Percentiles rank a stretch among this genome's conserved stretches.
These are phyloP conservation scores for Galerina sulciceps DNA, from an alignment of 768 basidiomycete genomes.

Conservation along the genomic window DNA sequence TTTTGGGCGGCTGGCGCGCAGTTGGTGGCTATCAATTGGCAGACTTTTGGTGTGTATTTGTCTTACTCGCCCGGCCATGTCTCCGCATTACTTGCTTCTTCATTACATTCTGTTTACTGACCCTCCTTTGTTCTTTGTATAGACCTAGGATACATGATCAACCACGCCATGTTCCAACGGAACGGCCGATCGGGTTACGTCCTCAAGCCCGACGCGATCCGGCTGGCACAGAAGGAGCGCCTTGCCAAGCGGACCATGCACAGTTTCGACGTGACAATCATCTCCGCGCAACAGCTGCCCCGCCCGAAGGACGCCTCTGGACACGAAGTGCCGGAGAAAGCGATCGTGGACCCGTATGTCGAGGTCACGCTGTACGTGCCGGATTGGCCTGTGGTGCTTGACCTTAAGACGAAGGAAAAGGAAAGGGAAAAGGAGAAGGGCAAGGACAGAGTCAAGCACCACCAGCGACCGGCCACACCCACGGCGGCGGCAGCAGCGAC, in stretches of 20 bases:
- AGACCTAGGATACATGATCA: slow-evolving; percentile 93
- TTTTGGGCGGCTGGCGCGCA: slow-evolving; percentile 93
- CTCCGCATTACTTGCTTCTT: not conserved
- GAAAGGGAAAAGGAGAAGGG: not conserved
- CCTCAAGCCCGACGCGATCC: slow-evolving; percentile 82
- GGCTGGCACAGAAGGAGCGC: slow-evolving; percentile 63
- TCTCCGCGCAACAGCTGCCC: slow-evolving; percentile 89
- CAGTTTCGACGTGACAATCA: slow-evolving; percentile 47
- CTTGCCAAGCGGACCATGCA: slow-evolving; percentile 62
- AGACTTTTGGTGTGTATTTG: slow-evolving; percentile 78
- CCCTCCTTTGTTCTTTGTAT: not conserved
- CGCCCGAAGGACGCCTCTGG: slow-evolving; percentile 66
- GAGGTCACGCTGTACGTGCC: slow-evolving; percentile 81
- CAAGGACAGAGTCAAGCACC: not conserved
- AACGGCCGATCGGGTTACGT: slow-evolving; percentile 92
- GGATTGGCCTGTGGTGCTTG: slow-evolving; percentile 57
- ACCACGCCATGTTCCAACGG: slow-evolving; percentile 94
- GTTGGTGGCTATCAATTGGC: slow-evolving; percentile 96
- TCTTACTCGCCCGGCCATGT: not conserved
- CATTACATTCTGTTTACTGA: no score
- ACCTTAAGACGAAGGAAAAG: slow-evolving; percentile 14
- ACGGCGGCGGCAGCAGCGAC: not conserved
- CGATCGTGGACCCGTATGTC: slow-evolving; percentile 73
- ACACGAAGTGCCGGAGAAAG: slow-evolving; percentile 61
- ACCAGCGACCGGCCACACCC: not conserved